phyloP scores from a whole-genome alignment of 2,329 filamentous ascomycete species.

The Scedosporium apiospermum region DNA sequence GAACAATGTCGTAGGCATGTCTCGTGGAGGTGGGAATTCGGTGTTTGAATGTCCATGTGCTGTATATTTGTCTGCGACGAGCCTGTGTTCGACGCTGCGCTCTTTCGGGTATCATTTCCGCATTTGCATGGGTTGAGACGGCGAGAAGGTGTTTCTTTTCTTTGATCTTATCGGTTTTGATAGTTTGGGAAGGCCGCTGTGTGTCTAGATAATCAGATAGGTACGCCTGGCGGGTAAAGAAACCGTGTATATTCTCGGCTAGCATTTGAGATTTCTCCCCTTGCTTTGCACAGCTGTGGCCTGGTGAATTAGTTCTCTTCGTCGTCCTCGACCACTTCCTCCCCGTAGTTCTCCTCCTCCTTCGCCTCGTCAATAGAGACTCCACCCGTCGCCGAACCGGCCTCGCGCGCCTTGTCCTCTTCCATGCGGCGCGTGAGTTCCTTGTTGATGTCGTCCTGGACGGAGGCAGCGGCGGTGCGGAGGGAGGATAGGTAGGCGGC shows the following conservation, averaged over 20 bases:
- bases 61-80: conserved; percentile 7
- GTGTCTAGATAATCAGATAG: not conserved
- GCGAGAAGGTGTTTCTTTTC: conserved; percentile 6
- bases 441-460: conserved; percentile 61
- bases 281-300: not conserved
- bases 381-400: conserved; percentile 26
- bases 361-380: conserved; percentile 39
- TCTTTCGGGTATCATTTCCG: conserved; percentile 7
- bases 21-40: conserved; percentile 10
- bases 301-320: conserved; percentile 9
- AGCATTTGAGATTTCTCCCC: not conserved
- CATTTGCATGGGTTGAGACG: conserved; percentile 14
- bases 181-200: not conserved
- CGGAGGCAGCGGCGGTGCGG: conserved; percentile 40
- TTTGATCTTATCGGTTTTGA: not conserved
- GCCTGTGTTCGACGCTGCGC: conserved; percentile 7
- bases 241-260: not conserved
- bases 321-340: conserved; percentile 66
- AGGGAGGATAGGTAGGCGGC: conserved; percentile 51
- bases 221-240: not conserved
- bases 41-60: conserved; percentile 8
- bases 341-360: conserved; percentile 75
- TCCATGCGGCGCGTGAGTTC: conserved; percentile 69
- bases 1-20: conserved; percentile 17
- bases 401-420: conserved; percentile 50